phyloP scores from a whole-genome alignment of 2,329 filamentous ascomycete genomes.

The Esteya vermicola region DNA sequence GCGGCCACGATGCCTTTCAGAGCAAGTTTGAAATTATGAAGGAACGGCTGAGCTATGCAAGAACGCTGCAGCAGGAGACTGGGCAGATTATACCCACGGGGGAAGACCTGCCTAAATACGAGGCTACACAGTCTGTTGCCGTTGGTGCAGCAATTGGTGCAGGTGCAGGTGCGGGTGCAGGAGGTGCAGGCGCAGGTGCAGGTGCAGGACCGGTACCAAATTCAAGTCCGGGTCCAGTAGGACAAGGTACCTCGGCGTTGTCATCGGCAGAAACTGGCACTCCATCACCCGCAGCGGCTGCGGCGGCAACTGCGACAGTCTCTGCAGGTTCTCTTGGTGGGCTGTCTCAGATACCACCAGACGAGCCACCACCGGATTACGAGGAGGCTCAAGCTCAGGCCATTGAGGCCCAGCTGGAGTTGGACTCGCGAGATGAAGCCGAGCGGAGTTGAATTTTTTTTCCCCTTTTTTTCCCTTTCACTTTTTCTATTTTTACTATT shows the following conservation, averaged over 20 bases:
- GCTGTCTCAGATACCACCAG: slow-evolving; percentile 26
- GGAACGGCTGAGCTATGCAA: slow-evolving; percentile 67
- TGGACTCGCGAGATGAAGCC: slow-evolving; percentile 60
- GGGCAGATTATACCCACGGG: slow-evolving; percentile 53
- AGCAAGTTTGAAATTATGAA: slow-evolving; percentile 70
- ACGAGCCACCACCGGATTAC: slow-evolving; percentile 81
- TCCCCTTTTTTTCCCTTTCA: no score
- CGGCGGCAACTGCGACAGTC: neutral
- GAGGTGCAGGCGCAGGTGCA: neutral
- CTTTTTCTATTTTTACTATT: no score
- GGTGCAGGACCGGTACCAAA: neutral
- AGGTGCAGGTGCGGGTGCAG: neutral
- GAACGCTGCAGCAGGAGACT: slow-evolving; percentile 57
- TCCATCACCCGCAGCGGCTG: slow-evolving; percentile 1
- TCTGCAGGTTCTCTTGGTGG: neutral
- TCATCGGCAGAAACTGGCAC: slow-evolving; percentile 1
- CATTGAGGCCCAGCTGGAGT: slow-evolving; percentile 43
- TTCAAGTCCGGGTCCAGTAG: neutral
- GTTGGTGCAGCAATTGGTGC: slow-evolving; percentile 10
- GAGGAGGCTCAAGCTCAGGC: slow-evolving; percentile 76
- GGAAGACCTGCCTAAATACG: slow-evolving; percentile 81
- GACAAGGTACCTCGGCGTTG: neutral
- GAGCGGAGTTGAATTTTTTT: no score
- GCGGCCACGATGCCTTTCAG: slow-evolving; percentile 87
- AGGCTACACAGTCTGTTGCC: slow-evolving; percentile 28